Evolutionary conservation across 108 stramenopile genomes (phyloP).

Genomic region (Schizochytrium sp.): DNA sequence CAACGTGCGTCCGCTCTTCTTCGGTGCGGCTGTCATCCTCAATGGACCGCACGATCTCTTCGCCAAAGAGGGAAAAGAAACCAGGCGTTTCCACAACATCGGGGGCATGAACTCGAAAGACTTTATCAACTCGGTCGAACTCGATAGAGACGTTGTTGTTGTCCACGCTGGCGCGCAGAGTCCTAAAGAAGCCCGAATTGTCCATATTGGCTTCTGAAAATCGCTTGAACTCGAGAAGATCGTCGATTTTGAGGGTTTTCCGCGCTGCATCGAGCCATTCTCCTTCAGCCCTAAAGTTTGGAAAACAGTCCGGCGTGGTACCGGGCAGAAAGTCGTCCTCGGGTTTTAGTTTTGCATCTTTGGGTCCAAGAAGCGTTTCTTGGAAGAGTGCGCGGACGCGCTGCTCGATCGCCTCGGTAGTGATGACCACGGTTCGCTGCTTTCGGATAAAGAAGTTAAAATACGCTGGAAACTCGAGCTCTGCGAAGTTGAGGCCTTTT

Average conservation of each 20-base stretch:
- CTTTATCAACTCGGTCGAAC: neutral
- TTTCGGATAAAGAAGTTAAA: slow-evolving; percentile 38
- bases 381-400: slow-evolving; percentile 32
- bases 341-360: neutral
- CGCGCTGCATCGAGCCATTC: slow-evolving; percentile 14
- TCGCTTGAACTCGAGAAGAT: neutral
- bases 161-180: neutral
- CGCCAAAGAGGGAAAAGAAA: neutral
- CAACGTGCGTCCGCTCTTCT: neutral
- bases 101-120: neutral
- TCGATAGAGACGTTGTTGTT: neutral
- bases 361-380: slow-evolving; percentile 41
- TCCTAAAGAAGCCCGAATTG: neutral
- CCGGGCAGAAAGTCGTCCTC: slow-evolving; percentile 12
- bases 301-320: neutral
- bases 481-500: slow-evolving; percentile 34
- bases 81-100: neutral
- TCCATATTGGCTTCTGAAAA: neutral
- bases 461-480: slow-evolving; percentile 46
- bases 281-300: neutral
- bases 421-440: slow-evolving; percentile 24
- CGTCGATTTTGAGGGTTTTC: neutral
- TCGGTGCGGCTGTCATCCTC: neutral
- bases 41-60: neutral
- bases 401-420: slow-evolving; percentile 15